Percentiles rank a stretch among this genome's conserved stretches.
phyloP scores from a whole-genome alignment of 192 early-diverging fungal genomes.

The Thamnidium elegans region DNA sequence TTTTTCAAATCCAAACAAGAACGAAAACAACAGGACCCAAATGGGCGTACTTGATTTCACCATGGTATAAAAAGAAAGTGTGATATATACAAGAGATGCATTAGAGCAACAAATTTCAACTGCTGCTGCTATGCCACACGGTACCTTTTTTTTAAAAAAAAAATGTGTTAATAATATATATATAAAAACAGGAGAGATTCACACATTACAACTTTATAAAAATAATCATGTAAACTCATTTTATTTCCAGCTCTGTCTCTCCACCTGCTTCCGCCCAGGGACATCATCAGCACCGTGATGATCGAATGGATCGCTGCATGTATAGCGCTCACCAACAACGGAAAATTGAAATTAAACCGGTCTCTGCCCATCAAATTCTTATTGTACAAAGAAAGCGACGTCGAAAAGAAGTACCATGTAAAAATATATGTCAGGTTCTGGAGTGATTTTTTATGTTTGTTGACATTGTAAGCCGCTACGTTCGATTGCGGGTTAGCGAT shows the following conservation, averaged over 20 bases:
- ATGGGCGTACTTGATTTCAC: slow-evolving; percentile 67
- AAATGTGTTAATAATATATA: background rate
- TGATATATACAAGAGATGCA: slow-evolving; percentile 72
- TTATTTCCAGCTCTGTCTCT: slow-evolving; percentile 21
- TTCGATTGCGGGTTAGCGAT: background rate
- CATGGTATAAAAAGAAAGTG: slow-evolving; percentile 86
- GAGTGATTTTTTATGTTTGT: background rate
- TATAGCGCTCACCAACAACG: slow-evolving; percentile 74
- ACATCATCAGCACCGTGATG: slow-evolving; percentile 56
- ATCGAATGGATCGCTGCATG: slow-evolving; percentile 72
- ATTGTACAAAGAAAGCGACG: slow-evolving; percentile 78
- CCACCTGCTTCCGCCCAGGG: slow-evolving; percentile 29
- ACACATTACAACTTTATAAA: slow-evolving; percentile 34
- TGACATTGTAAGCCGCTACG: background rate
- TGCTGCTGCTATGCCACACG: slow-evolving; percentile 68
- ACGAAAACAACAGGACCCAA: slow-evolving; percentile 77
- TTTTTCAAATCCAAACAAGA: slow-evolving; percentile 73
- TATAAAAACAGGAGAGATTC: background rate
- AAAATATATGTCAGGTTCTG: slow-evolving; percentile 37
- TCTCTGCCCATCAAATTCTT: slow-evolving; percentile 77
- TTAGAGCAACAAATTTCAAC: slow-evolving; percentile 84
- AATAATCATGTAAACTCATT: slow-evolving; percentile 24
- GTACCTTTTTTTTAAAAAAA: slow-evolving; percentile 23
- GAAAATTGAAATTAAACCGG: slow-evolving; percentile 70
- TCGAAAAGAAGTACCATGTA: slow-evolving; percentile 76